A percentile compares a stretch with the other conserved stretches of the same genome.
Conservation (phyloP, 768 basidiomycete genomes). For the Rhodotorula graminis region DNA sequence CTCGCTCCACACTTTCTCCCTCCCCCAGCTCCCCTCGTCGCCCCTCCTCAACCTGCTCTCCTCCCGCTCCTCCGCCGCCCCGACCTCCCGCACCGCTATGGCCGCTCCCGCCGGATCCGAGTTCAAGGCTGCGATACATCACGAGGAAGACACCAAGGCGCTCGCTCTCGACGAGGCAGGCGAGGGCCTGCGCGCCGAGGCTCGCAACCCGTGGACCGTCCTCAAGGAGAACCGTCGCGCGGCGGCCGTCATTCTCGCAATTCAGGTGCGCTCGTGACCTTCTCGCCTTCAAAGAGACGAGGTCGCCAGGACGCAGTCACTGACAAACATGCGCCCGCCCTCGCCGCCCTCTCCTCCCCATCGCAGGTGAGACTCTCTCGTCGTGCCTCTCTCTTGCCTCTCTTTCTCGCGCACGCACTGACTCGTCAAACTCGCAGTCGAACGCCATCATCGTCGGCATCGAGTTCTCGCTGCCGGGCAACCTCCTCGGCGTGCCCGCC, state of each 20-base stretch:
- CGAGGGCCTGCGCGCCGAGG: background rate
- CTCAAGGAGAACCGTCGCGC: constrained; percentile 18
- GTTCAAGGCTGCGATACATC: background rate
- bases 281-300: no score
- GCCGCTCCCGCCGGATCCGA: background rate
- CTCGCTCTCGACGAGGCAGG: background rate
- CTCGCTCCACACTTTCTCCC: no score
- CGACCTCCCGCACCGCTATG: background rate
- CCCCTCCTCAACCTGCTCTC: background rate
- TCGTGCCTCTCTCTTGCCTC: background rate
- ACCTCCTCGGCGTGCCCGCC: constrained; percentile 25
- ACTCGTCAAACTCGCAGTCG: background rate
- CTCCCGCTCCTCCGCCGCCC: background rate
- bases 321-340: background rate
- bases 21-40: background rate
- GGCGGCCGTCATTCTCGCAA: constrained; percentile 19
- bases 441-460: constrained; percentile 31
- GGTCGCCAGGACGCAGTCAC: no score
- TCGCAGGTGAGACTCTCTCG: background rate
- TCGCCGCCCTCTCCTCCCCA: no score
- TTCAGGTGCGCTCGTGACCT: constrained; percentile 3
- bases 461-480: constrained; percentile 29
- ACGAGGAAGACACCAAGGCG: background rate
- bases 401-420: no score
- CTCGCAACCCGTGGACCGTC: constrained; percentile 20